Percentiles rank a stretch among this genome's conserved stretches.
Conservation (phyloP, 495 filamentous ascomycete species). For the Ascobolus immersus region DNA sequence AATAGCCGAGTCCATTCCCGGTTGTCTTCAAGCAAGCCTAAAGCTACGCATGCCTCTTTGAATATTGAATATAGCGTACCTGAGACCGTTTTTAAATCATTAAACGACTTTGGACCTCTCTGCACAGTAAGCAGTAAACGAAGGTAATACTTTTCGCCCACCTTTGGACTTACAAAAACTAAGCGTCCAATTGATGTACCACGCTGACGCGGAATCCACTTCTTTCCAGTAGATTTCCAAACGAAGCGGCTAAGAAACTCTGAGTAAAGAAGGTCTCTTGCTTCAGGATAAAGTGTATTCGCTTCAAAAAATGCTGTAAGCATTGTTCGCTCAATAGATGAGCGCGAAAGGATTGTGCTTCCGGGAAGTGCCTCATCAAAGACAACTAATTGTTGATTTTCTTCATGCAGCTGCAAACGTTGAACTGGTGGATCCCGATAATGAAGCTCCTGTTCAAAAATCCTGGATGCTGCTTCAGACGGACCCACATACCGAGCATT, state of each 20-base stretch:
- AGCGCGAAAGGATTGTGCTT: neutral
- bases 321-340: neutral
- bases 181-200: neutral
- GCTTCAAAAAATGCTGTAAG: constrained; percentile 9
- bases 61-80: neutral
- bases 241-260: constrained; percentile 7
- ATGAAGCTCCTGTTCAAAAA: constrained; percentile 7
- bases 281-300: constrained; percentile 4
- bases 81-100: neutral
- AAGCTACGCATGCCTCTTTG: neutral
- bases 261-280: constrained; percentile 4
- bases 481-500: constrained; percentile 6
- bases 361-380: constrained; percentile 2
- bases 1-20: neutral
- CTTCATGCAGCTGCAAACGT: constrained; percentile 1
- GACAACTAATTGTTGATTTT: constrained; percentile 4
- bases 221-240: neutral
- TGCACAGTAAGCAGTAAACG: neutral
- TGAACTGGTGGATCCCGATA: constrained; percentile 5
- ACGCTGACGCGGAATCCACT: neutral
- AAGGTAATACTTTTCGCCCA: neutral
- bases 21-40: neutral
- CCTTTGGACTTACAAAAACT: neutral
- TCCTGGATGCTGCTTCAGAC: constrained; percentile 3
- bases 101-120: neutral